Base-by-base conservation (phyloP, 768 basidiomycete species). In the Calvatia gigantea region DNA sequence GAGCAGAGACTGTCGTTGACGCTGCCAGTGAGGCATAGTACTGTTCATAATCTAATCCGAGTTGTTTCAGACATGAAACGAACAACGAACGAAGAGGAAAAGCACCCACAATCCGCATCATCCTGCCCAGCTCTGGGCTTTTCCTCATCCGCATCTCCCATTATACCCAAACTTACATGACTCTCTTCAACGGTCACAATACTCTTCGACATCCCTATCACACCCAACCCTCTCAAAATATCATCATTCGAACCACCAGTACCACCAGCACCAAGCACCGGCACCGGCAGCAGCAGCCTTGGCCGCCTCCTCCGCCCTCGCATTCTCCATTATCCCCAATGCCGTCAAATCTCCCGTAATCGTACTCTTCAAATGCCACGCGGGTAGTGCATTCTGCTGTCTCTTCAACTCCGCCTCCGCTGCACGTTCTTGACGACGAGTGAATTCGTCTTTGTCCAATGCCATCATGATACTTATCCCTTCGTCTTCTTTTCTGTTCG, bases 301-400 rank as follows among this genome's bases (percentile, higher is more conserved):
- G 14, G 51, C 63, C 44, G 62, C 64, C 11, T 67, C 64, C 51
- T 79, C 79, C 23, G 77, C 70, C 54, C 85, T 73, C n/a, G 81
- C 83, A 58, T 69, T 82, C 67, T 91, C 89, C 62, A 85, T 82
- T 55, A 90, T 80, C 17, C 94, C 93, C 37, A 95, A 76, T 19
- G 91, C 88, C 0, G 96, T 97, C 58, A 94, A 74, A 61, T 95
- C 89, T 7, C 94, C 94, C 3, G 93, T 87, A 58, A 99, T 93
- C 2, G 97, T 99, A 66, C 93, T 95, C 70, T 92, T 90, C 62
- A 94, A 80, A 74, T 97, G 92, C 97, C 97, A 99, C 11, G 89
- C 78, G 1, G 97, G 97, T 42, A 99, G 75, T 0, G 86, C 83
- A 66, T 98, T 98, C 73, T 98, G 94, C 66, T 87, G 83, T 56